Conservation (phyloP, 1,284 basidiomycete genomes). For the Boletus semigastroideus region DNA sequence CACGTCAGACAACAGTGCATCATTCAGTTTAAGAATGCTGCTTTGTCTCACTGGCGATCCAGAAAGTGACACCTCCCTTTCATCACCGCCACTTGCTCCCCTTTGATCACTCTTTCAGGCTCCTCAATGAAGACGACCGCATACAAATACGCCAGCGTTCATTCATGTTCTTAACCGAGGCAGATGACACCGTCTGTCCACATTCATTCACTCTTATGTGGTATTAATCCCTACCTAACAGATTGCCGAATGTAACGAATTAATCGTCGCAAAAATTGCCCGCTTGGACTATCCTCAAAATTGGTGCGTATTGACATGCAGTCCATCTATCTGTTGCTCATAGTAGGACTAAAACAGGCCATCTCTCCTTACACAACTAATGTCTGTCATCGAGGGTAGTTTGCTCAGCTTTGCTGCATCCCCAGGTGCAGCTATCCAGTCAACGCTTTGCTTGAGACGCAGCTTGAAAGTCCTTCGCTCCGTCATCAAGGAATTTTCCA, state of each 20-base stretch:
- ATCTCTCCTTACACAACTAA: slow-evolving; percentile 56
- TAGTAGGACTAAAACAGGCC: slow-evolving; percentile 46
- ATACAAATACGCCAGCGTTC: slow-evolving; percentile 57
- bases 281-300: slow-evolving; percentile 66
- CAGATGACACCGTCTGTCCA: slow-evolving; percentile 63
- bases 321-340: neutral
- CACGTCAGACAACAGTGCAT: slow-evolving; percentile 73
- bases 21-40: slow-evolving; percentile 80
- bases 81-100: slow-evolving; percentile 1
- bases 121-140: slow-evolving; percentile 65
- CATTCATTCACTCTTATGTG: slow-evolving; percentile 1
- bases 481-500: slow-evolving; percentile 66
- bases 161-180: slow-evolving; percentile 65
- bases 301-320: slow-evolving; percentile 48
- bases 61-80: slow-evolving; percentile 51
- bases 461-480: slow-evolving; percentile 61
- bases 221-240: slow-evolving; percentile 29
- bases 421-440: slow-evolving; percentile 40
- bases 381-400: slow-evolving; percentile 51
- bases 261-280: slow-evolving; percentile 69
- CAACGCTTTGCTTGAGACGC: slow-evolving; percentile 57
- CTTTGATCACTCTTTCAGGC: slow-evolving; percentile 40
- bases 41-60: slow-evolving; percentile 65
- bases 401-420: slow-evolving; percentile 49
- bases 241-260: slow-evolving; percentile 74